Evolutionary conservation across 495 filamentous ascomycete species (phyloP), one percentile per base, ranked within the genome.

Genomic region (Xylaria telfairii): DNA sequence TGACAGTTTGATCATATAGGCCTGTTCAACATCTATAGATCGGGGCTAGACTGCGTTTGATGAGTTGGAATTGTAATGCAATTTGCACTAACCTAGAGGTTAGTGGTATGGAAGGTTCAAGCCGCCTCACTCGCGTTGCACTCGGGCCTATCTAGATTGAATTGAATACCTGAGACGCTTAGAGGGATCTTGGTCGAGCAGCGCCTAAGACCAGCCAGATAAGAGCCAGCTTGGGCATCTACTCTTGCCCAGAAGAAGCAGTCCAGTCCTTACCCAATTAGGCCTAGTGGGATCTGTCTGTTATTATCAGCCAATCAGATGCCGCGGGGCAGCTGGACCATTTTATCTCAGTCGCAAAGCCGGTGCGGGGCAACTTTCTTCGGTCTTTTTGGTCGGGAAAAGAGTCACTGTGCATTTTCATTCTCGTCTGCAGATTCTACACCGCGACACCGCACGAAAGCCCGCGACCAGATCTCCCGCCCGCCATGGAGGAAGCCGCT

Each of bases 401-500:
- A 37, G 21, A 64, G 61, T 46, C 61, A 34, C 61, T 46, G 41
- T 39, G 41, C 24, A 44, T 32, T 30, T 32, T 59, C 54, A n/a
- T 37, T 32, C 9, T n/a, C 28, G 21, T 47, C 0, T 30, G 17
- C 61, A 19, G 8, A 28, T 24, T 28, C 61, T 19, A 26, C 41
- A 28, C 41, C 41, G 15, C 42, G 28, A 39, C 44, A 39, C 26
- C 63, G 47, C 63, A 17, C n/a, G 4, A 53, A 4, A 53, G n/a
- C 30, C 62, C 26, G 9, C 46, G 17, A 30, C 42, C 15, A 1
- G 13, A 1, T 6, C 3, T 32, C 7, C 4, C 13, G 7, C 28
- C 44, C 59, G 72, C 73, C 74, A 84, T 84, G 82, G 82, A 78
- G 72, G 81, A 82, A 57, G 75, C 73, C 46, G 78, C 79, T 68